Evolutionary conservation across 2,329 filamentous ascomycete genomes (phyloP).

Genomic region (Aureobasidium sp.): DNA sequence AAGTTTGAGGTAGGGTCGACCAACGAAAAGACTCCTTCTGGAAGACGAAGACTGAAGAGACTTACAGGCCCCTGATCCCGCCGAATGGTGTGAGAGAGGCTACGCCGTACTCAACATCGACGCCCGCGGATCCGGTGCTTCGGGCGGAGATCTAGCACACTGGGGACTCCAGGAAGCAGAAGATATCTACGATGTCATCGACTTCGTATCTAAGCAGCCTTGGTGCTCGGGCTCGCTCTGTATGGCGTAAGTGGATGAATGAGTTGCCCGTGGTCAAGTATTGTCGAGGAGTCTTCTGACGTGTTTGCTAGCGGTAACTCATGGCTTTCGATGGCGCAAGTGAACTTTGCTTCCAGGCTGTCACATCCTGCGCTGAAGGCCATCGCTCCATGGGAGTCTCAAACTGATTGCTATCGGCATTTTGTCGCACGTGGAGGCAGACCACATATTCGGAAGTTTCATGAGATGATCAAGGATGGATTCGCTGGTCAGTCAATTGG

Average conservation of each 20-base stretch:
- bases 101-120: constrained; percentile 31
- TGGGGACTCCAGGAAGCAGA: constrained; percentile 39
- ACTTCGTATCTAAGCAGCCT: constrained; percentile 33
- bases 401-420: not conserved
- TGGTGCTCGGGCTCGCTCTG: no score
- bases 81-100: constrained; percentile 26
- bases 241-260: no score
- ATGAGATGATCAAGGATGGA: not conserved
- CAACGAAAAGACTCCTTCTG: no score
- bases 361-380: not conserved
- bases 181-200: constrained; percentile 42
- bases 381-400: not conserved
- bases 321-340: not conserved
- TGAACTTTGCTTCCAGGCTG: not conserved
- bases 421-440: not conserved
- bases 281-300: not conserved
- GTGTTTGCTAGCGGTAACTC: not conserved
- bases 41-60: no score
- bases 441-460: not conserved
- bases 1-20: not conserved
- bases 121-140: constrained; percentile 25
- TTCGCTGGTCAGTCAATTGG: not conserved
- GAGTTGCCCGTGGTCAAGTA: no score
- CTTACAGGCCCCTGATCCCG: constrained; percentile 7
- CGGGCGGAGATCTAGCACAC: constrained; percentile 30